Conservation (phyloP, 2,329 filamentous ascomycete genomes). For the Pseudohalonectria lignicola region DNA sequence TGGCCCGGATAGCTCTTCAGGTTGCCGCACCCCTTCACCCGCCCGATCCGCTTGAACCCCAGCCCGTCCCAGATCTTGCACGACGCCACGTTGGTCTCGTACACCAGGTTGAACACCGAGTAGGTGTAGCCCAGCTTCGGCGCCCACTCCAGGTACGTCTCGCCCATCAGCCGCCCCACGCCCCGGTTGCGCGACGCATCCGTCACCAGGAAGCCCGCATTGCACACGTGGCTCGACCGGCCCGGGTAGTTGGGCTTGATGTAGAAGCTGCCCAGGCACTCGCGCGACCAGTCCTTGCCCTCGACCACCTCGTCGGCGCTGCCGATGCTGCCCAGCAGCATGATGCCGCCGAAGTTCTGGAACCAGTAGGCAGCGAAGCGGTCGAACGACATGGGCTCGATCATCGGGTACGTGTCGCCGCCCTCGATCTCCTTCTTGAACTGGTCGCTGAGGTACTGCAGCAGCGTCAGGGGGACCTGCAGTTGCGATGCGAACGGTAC, state of each 20-base stretch:
- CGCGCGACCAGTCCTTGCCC: slow-evolving; percentile 63
- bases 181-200: slow-evolving; percentile 63
- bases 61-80: slow-evolving; percentile 87
- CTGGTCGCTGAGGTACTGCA: slow-evolving; percentile 71
- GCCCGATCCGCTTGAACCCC: slow-evolving; percentile 84
- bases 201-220: slow-evolving; percentile 68
- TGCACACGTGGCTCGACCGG: slow-evolving; percentile 83
- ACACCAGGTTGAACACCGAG: slow-evolving; percentile 88
- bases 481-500: slow-evolving; percentile 70
- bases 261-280: slow-evolving; percentile 84
- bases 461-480: slow-evolving; percentile 64
- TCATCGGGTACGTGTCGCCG: slow-evolving; percentile 87
- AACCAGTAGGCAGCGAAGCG: slow-evolving; percentile 82
- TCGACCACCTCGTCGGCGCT: slow-evolving; percentile 42
- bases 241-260: slow-evolving; percentile 92
- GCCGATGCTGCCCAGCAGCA: slow-evolving; percentile 69
- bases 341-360: slow-evolving; percentile 78
- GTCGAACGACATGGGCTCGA: slow-evolving; percentile 61
- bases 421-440: slow-evolving; percentile 86
- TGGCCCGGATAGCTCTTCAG: slow-evolving; percentile 58
- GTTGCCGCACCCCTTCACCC: slow-evolving; percentile 62
- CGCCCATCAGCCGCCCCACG: slow-evolving; percentile 65
- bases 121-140: slow-evolving; percentile 79
- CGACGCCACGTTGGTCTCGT: slow-evolving; percentile 85
- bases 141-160: slow-evolving; percentile 68